Percentiles rank a stretch among this genome's conserved stretches.
Conservation (phyloP, 441 rosid species). For the Adansonia madagascariensis region DNA sequence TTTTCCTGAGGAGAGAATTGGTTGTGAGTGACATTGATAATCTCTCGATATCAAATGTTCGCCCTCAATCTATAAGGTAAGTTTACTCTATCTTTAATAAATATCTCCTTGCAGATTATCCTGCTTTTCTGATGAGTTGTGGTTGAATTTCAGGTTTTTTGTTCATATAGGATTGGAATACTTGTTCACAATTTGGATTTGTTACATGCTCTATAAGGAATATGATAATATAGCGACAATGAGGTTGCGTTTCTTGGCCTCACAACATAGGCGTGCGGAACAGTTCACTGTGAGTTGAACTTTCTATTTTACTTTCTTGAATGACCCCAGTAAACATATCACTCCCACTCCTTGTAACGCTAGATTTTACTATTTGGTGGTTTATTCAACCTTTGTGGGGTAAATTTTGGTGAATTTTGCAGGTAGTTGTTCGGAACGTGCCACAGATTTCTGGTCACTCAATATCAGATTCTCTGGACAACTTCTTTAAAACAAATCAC, state of each 20-base stretch:
- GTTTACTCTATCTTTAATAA: constrained; percentile 1
- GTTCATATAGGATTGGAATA: constrained; percentile 85
- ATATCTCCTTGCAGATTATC: background rate
- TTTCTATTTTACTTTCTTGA: background rate
- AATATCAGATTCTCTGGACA: constrained; percentile 63
- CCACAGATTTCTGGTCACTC: constrained; percentile 64
- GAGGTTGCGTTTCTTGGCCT: constrained; percentile 82
- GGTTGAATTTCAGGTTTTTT: constrained; percentile 72
- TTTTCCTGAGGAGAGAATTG: constrained; percentile 75
- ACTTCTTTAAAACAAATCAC: constrained; percentile 81
- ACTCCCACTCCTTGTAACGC: constrained; percentile 2
- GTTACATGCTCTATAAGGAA: constrained; percentile 91
- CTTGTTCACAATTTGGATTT: constrained; percentile 82
- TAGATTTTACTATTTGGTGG: background rate
- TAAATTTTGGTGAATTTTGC: constrained; percentile 29
- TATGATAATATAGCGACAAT: constrained; percentile 72
- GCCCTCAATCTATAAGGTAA: constrained; percentile 71
- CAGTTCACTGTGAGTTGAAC: constrained; percentile 85
- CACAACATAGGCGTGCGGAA: constrained; percentile 76
- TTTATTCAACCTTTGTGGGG: background rate
- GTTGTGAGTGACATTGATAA: constrained; percentile 86
- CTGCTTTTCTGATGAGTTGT: constrained; percentile 21
- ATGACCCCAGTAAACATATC: background rate
- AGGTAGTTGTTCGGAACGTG: constrained; percentile 91
- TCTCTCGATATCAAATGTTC: constrained; percentile 93